Evolutionary conservation across 495 filamentous ascomycete genomes (phyloP), one percentile per base, ranked within the genome.

Genomic region (Penicillium silybi): DNA sequence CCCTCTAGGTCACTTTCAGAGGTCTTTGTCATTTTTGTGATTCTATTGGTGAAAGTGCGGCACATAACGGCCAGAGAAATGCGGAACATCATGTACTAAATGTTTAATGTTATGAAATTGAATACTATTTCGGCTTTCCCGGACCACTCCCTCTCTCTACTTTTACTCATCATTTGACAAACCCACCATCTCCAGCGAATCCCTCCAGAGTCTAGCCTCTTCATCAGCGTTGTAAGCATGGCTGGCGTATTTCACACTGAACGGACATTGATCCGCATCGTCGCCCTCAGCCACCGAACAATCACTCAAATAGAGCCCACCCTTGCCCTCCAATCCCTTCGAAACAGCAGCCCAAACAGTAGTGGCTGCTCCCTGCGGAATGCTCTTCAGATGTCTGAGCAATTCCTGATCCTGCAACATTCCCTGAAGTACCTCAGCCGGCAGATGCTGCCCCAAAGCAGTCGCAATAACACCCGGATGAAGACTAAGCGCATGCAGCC

Each of bases 291-390:
- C 62, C 48, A 64, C 57, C 15, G 48, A 51, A 41, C 47, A 54
- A 38, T 73, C 66, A 46, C 68, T 69, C 35, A 77, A 58, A 60
- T 79, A 75, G 34, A 71, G 63, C 0, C 79, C 74, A 51, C 76
- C 75, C 23, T 68, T 63, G 2, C 59, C 63, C 48, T 70, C 66
- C 54, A 61, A 54, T 25, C 70, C 64, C 47, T 54, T 72, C 4
- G 55, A 67, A 44, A 70, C 65, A 51, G 65, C 70, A 35, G 64
- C 81, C 42, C 59, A 69, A 54, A 72, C 69, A 39, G 67, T 77
- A 11, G 78, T 82, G 3, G 79, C 70, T 15, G 68, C 54, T 0
- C 61, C 70, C 37, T 72, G 64, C 48, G 63, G 60, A 29, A 63
- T 37, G 38, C 64, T 55, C 60, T 76, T 76, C 37, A 70, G 37